Conservation (phyloP, 2,329 filamentous ascomycete species). For the Microsporum canis region DNA sequence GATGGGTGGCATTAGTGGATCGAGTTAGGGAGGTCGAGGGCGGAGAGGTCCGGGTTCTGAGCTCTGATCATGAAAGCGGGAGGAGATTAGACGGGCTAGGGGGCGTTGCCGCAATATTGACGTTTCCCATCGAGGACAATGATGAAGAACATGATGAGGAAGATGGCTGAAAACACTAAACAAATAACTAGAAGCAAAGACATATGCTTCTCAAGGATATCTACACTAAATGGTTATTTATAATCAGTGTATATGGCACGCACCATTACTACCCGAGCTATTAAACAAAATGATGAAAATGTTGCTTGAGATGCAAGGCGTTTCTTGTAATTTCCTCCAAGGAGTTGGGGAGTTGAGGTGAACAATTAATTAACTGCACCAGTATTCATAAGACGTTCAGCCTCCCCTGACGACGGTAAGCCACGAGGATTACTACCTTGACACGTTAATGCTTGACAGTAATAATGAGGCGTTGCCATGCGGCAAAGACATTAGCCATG, state of each 20-base stretch:
- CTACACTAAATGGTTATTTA: background rate
- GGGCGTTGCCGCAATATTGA: slow-evolving; percentile 79
- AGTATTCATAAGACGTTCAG: background rate
- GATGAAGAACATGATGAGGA: slow-evolving; percentile 55
- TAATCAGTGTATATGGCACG: background rate
- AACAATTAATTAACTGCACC: background rate
- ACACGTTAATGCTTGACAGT: background rate
- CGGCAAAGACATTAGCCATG: background rate
- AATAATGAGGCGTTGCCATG: background rate
- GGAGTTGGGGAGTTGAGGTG: background rate
- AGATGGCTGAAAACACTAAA: slow-evolving; percentile 14
- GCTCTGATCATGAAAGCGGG: slow-evolving; percentile 88
- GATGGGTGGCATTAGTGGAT: slow-evolving; percentile 78
- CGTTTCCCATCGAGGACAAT: slow-evolving; percentile 73
- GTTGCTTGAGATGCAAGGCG: background rate
- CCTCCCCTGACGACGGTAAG: background rate
- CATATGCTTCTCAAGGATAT: background rate
- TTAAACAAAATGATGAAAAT: background rate
- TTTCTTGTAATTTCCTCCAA: background rate
- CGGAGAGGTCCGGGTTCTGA: slow-evolving; percentile 79
- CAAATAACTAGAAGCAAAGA: background rate
- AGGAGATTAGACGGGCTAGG: slow-evolving; percentile 72
- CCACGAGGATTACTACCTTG: background rate
- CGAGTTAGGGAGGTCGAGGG: slow-evolving; percentile 69
- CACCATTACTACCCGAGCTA: too few relatives aligned